Base-by-base conservation (phyloP, 305 asterid genomes). In the Fraxinus angustifolia region DNA sequence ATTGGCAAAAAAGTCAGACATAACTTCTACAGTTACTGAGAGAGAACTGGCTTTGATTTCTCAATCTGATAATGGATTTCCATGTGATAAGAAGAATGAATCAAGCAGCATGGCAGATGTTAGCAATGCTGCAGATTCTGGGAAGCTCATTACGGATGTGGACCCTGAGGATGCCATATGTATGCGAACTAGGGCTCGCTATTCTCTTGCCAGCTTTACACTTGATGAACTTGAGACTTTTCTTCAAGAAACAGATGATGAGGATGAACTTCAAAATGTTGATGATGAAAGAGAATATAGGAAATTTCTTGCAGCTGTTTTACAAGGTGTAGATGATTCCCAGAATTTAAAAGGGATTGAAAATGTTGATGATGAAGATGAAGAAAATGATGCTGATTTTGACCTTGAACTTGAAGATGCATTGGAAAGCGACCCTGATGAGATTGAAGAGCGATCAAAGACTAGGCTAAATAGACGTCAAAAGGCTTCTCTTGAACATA, bases 171-270 rank as follows among this genome's bases (percentile, higher is more conserved):
- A 87, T 87, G 98, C 97, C 72, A 96, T 96, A 77, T 92, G 94
- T 82, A 96, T 88, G 97, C 93, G 98, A 56, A 96, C 99, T 38
- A 93, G 98, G 94, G 99, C 98, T 83, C 93, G 98, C 45, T 96
- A 94, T 90, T 96, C 99, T 84, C 98, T 96, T 84, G 98, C 93
- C 70, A 90, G 90, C 85, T 94, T 87, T 90, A 88, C 98, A 30
- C 99, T 96, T 83, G 99, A 94, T 87, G 97, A 96, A 86, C 95
- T 96, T 1, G 99, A 96, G 87, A 94, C 93, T 36, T 96, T 96
- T 84, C 98, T 96, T 89, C 99, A 96, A 87, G 98, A 94, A 92
- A 91, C 99, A n/a, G 99, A 96, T 65, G 99, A 96, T 34, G 99
- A 94, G 82, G 99, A 94, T 83, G 98, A 94, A 86, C 91, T 94